phyloP scores from a whole-genome alignment of 345 rosid genomes.

The Hevea brasiliensis region DNA sequence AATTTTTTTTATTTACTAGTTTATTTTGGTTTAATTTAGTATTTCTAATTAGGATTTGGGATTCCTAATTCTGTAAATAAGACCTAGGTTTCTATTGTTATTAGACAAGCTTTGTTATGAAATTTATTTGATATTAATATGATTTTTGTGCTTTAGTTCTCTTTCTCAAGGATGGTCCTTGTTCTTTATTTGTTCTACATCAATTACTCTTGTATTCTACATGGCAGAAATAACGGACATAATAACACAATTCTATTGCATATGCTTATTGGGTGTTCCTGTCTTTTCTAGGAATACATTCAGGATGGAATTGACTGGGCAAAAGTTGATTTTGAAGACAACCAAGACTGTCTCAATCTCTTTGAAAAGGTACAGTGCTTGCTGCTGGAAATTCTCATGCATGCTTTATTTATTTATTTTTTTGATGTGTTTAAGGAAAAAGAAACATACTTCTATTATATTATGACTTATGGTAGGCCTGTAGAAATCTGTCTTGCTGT shows the following conservation, averaged over 20 bases:
- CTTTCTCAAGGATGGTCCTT: too few species aligned
- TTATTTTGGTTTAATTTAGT: too few species aligned
- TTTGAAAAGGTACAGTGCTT: constrained; percentile 78
- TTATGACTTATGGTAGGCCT: neutral
- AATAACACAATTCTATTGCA: neutral
- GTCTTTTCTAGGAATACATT: constrained; percentile 71
- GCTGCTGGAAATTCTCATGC: neutral
- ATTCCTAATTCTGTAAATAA: too few species aligned
- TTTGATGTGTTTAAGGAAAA: neutral
- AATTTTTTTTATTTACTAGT: too few species aligned
- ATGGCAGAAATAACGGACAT: too few species aligned
- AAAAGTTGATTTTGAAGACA: constrained; percentile 96
- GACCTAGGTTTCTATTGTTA: too few species aligned
- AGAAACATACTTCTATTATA: neutral
- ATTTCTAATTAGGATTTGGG: too few species aligned
- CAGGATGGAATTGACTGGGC: constrained; percentile 99
- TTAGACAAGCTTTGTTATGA: too few species aligned
- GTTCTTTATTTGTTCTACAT: too few species aligned
- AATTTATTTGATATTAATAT: too few species aligned
- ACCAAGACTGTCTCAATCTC: constrained; percentile 95
- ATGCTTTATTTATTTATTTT: neutral
- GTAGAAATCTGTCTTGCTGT: neutral
- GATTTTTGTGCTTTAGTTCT: too few species aligned
- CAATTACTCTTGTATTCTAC: too few species aligned
- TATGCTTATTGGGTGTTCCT: constrained; percentile 9